Evolutionary conservation across 2,329 filamentous ascomycete genomes (phyloP).

Genomic region (Zymoseptoria passerinii): DNA sequence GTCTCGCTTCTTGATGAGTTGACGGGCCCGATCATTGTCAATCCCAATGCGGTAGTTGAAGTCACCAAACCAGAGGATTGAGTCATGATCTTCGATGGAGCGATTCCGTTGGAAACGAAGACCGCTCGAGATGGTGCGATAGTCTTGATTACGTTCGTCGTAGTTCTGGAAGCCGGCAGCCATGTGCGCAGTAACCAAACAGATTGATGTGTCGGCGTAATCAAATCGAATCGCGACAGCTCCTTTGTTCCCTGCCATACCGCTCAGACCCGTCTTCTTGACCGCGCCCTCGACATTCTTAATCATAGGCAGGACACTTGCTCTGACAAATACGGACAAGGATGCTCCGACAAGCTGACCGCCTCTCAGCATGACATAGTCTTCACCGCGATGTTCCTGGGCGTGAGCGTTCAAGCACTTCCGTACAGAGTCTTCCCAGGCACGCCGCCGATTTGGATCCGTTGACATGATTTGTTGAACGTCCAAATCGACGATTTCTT

Average conservation of each 20-base stretch:
- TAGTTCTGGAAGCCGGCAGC: conserved; percentile 95
- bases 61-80: conserved; percentile 90
- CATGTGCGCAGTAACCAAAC: conserved; percentile 92
- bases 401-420: conserved; percentile 67
- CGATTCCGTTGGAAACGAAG: conserved; percentile 85
- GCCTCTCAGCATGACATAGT: conserved; percentile 82
- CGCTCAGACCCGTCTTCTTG: conserved; percentile 92
- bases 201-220: conserved; percentile 84
- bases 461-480: conserved; percentile 99
- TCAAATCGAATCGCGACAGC: conserved; percentile 95
- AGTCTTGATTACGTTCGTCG: conserved; percentile 90
- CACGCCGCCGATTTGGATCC: conserved; percentile 72
- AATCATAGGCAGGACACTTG: conserved; percentile 67
- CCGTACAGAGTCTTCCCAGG: conserved; percentile 80
- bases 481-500: conserved; percentile 96
- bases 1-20: conserved; percentile 63
- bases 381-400: conserved; percentile 55
- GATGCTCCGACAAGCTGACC: conserved; percentile 93
- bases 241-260: conserved; percentile 96
- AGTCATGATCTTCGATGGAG: conserved; percentile 83
- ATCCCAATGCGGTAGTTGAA: conserved; percentile 97
- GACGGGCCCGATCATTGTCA: conserved; percentile 65
- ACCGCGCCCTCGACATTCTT: conserved; percentile 95
- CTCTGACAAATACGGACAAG: conserved; percentile 81
- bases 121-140: conserved; percentile 77